Percentiles rank a stretch among this genome's conserved stretches.
Evolutionary conservation across 371 early-diverging fungal species (phyloP).

Genomic region (Saksenaea oblongispora): DNA sequence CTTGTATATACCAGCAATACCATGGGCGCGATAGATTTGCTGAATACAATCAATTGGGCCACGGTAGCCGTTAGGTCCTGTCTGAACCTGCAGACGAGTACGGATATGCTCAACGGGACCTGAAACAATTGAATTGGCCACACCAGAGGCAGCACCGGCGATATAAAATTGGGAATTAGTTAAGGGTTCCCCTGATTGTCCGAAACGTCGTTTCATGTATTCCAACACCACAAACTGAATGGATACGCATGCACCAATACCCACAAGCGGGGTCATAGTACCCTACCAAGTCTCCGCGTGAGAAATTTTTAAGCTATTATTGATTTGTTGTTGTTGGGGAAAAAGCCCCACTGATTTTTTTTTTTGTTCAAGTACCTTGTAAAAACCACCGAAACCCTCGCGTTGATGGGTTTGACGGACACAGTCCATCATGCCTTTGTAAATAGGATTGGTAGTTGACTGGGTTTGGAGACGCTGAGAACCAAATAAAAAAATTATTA

Average conservation of each 20-base stretch:
- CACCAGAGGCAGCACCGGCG: constrained; percentile 81
- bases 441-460: constrained; percentile 64
- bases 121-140: constrained; percentile 81
- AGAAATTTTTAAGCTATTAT: constrained; percentile 4
- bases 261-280: constrained; percentile 76
- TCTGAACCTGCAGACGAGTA: constrained; percentile 79
- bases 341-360: not conserved
- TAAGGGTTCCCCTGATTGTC: constrained; percentile 35
- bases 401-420: constrained; percentile 67
- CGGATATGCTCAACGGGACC: constrained; percentile 87
- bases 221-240: constrained; percentile 80
- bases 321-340: not conserved
- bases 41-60: constrained; percentile 77
- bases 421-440: constrained; percentile 76
- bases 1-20: constrained; percentile 77
- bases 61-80: constrained; percentile 46
- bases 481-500: constrained; percentile 11
- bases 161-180: constrained; percentile 70
- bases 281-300: constrained; percentile 42
- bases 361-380: constrained; percentile 50
- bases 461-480: constrained; percentile 81
- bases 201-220: constrained; percentile 72
- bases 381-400: constrained; percentile 78
- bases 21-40: constrained; percentile 72
- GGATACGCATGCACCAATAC: constrained; percentile 81